These are phyloP conservation scores for Talaromyces verruculosus DNA, from an alignment of 2,329 filamentous ascomycete genomes.

Conservation along the genomic window DNA sequence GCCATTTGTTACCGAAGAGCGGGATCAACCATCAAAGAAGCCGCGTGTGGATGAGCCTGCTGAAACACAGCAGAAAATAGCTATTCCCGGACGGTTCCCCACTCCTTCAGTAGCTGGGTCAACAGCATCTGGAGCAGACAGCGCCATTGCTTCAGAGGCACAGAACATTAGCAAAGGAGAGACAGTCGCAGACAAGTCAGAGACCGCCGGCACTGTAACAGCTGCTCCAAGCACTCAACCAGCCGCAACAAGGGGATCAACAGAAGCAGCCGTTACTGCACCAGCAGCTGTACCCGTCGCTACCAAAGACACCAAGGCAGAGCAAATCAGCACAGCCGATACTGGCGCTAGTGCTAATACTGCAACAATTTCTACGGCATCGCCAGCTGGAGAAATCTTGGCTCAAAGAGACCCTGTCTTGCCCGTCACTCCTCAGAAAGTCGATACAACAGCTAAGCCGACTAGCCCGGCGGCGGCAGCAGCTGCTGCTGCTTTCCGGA, in stretches of 20 bases:
- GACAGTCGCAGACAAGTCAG: not conserved
- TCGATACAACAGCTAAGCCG: conserved; percentile 1
- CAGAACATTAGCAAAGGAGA: conserved; percentile 2
- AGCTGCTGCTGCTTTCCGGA: not conserved
- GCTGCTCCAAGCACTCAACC: not conserved
- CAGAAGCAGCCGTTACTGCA: not conserved
- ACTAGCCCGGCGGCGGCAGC: not conserved
- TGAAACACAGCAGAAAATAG: not conserved
- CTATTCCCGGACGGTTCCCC: conserved; percentile 19
- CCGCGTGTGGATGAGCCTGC: conserved; percentile 35
- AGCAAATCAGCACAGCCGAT: not conserved
- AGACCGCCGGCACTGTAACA: not conserved
- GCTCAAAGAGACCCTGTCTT: not conserved
- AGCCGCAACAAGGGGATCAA: not conserved
- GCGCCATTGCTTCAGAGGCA: conserved; percentile 10
- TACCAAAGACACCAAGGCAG: not conserved
- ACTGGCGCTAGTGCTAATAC: not conserved
- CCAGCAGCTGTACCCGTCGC: conserved; percentile 2
- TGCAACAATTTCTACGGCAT: not conserved
- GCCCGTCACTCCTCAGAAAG: conserved; percentile 8
- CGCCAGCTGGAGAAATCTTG: not conserved
- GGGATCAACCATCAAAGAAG: conserved; percentile 37
- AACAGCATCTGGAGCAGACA: conserved; percentile 14
- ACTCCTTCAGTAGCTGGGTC: conserved; percentile 18
- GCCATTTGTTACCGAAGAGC: conserved; percentile 33